Percentiles rank a stretch among this genome's conserved stretches.
Evolutionary conservation across 1,284 basidiomycete genomes (phyloP).

Genomic region (Dichomitus squalens): DNA sequence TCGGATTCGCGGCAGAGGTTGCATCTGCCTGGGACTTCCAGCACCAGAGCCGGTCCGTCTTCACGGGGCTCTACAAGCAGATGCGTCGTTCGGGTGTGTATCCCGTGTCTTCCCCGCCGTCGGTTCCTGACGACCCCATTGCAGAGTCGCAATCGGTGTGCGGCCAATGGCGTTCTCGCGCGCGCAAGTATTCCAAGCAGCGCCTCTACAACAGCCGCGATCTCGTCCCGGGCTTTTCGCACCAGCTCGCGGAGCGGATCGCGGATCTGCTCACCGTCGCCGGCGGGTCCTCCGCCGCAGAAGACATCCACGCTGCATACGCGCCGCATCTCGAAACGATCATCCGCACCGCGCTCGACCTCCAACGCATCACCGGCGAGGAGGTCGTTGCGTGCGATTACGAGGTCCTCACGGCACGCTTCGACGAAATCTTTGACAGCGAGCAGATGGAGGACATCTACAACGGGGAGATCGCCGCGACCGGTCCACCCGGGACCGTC

Average conservation of each 20-base stretch:
- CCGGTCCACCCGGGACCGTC: conserved; percentile 10
- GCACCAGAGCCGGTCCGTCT: conserved; percentile 42
- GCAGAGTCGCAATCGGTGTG: conserved; percentile 53
- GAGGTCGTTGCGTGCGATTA: conserved; percentile 43
- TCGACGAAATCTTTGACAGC: conserved; percentile 43
- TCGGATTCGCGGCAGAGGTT: conserved; percentile 50
- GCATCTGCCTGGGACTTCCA: conserved; percentile 58
- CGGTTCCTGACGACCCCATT: not conserved
- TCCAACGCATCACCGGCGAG: conserved; percentile 59
- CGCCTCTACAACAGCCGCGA: conserved; percentile 27
- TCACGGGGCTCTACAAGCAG: conserved; percentile 22
- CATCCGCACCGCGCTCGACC: conserved; percentile 32
- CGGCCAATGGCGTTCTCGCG: conserved; percentile 38
- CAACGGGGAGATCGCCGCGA: conserved; percentile 15
- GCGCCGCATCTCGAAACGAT: conserved; percentile 19
- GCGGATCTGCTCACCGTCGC: conserved; percentile 24
- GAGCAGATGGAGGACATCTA: conserved; percentile 50
- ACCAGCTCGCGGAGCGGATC: conserved; percentile 26
- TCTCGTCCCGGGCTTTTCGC: conserved; percentile 24
- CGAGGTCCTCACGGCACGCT: conserved; percentile 44
- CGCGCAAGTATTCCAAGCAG: conserved; percentile 27
- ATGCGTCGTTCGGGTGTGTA: conserved; percentile 22
- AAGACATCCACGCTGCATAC: conserved; percentile 11
- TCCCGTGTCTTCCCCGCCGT: no score
- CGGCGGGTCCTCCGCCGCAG: conserved; percentile 10